phyloP scores from a whole-genome alignment of 352 stramenopile genomes.

The Phytophthora ramorum region DNA sequence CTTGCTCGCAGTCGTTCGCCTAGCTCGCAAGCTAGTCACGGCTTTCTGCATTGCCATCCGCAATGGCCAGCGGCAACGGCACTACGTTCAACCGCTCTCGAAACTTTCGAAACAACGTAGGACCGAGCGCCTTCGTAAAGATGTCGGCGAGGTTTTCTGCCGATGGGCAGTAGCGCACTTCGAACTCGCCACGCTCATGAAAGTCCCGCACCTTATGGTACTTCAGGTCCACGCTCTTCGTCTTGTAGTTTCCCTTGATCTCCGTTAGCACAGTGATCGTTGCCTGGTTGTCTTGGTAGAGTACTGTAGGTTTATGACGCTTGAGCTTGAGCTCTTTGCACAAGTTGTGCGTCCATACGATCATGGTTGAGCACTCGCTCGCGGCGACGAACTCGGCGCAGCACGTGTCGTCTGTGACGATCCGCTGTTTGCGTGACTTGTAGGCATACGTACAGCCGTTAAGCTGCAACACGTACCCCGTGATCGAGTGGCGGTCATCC shows the following conservation, averaged over 20 bases:
- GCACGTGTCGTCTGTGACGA: conserved; percentile 10
- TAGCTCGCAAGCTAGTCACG: too few relatives aligned
- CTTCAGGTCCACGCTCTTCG: conserved; percentile 3
- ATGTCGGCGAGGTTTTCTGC: too few relatives aligned
- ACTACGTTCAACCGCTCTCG: conserved; percentile 3
- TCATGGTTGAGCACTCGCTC: conserved; percentile 7
- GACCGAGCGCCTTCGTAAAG: conserved; percentile 5
- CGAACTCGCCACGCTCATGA: too few relatives aligned
- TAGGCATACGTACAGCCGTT: conserved; percentile 2
- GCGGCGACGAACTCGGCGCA: conserved; percentile 14
- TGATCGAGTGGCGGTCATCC: conserved; percentile 2
- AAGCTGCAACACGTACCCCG: conserved; percentile 9
- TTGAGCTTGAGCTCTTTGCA: conserved; percentile 9
- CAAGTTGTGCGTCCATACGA: conserved; percentile 9
- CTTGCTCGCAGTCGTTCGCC: too few relatives aligned
- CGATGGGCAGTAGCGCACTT: too few relatives aligned
- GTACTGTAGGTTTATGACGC: not conserved
- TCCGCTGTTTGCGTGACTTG: conserved; percentile 2
- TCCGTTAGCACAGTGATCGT: conserved; percentile 5
- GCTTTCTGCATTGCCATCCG: too few relatives aligned
- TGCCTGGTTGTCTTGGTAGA: conserved; percentile 2
- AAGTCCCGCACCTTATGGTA: conserved; percentile 4
- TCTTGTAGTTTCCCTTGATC: conserved; percentile 4
- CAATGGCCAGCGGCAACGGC: too few relatives aligned
- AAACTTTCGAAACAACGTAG: conserved; percentile 5